phyloP scores from a whole-genome alignment of 78 protist species.

The Monocercomonoides exilis region DNA sequence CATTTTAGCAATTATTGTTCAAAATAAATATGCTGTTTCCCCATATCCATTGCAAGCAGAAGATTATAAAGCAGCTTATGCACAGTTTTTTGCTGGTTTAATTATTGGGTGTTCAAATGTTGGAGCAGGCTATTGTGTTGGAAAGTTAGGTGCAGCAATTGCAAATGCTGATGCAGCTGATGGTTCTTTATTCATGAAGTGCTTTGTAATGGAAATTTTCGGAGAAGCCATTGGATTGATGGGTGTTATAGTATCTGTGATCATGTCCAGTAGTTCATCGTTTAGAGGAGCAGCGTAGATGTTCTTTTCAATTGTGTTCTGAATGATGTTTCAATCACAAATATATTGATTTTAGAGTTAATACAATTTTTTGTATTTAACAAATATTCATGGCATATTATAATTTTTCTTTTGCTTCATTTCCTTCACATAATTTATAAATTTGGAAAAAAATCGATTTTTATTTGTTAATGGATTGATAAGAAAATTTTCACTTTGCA shows the following conservation, averaged over 20 bases:
- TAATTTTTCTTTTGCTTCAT: no score
- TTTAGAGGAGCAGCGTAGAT: no score
- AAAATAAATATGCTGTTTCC: background rate
- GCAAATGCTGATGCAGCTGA: constrained; percentile 95
- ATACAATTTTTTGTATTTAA: no score
- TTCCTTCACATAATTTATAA: no score
- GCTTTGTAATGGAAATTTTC: constrained; percentile 80
- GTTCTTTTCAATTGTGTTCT: no score
- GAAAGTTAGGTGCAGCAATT: constrained; percentile 74
- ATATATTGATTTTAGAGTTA: no score
- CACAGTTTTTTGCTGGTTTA: constrained; percentile 72
- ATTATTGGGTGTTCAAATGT: constrained; percentile 72
- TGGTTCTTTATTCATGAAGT: constrained; percentile 80
- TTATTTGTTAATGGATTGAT: no score
- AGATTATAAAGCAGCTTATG: constrained; percentile 43
- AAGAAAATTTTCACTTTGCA: no score
- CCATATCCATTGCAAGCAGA: background rate
- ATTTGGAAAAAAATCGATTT: no score
- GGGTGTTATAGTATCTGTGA: constrained; percentile 82
- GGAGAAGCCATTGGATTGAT: constrained; percentile 87
- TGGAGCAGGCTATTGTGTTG: constrained; percentile 72
- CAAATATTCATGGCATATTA: no score
- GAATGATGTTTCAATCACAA: no score
- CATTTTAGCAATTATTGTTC: constrained; percentile 88
- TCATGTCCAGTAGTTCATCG: constrained; percentile 39